Evolutionary conservation across 2,329 filamentous ascomycete species (phyloP).

Genomic region (Colletotrichum sp.): DNA sequence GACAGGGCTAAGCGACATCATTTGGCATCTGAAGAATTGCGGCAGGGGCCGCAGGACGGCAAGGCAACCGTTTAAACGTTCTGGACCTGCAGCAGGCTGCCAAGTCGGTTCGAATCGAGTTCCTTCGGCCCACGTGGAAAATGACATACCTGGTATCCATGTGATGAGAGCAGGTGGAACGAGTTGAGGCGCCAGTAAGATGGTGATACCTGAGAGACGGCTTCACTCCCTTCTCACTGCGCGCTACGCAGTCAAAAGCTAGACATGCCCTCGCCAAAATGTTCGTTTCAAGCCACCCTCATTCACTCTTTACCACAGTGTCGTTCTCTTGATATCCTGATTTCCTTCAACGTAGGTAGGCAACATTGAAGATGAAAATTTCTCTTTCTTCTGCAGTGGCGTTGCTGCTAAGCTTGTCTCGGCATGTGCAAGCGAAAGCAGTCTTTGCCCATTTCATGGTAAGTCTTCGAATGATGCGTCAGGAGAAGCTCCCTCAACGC

Average conservation of each 20-base stretch:
- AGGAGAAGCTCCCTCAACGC: rapidly evolving
- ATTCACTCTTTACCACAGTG: rapidly evolving
- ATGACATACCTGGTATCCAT: not conserved
- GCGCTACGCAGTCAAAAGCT: not conserved
- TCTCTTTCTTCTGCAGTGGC: not conserved
- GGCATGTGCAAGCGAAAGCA: not conserved
- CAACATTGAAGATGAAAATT: not conserved
- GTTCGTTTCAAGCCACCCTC: not conserved
- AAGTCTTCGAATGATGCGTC: not conserved
- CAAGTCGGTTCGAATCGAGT: not conserved
- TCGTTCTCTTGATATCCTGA: not conserved
- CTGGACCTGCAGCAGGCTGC: not conserved
- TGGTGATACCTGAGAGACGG: not conserved
- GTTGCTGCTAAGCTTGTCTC: not conserved
- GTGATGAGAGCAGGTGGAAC: not conserved
- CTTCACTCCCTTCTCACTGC: not conserved
- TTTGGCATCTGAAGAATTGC: not conserved
- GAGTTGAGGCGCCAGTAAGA: not conserved
- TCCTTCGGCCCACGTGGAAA: not conserved
- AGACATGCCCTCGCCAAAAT: not conserved
- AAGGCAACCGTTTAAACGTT: not conserved
- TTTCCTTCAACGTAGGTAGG: not conserved
- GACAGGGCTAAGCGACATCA: not conserved
- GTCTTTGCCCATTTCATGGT: not conserved
- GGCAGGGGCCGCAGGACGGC: not conserved